Percentiles rank a stretch among this genome's conserved stretches.
These are phyloP conservation scores for Geotrichum klebahnii DNA, from an alignment of 1,139 yeast genomes.

Conservation along the genomic window DNA sequence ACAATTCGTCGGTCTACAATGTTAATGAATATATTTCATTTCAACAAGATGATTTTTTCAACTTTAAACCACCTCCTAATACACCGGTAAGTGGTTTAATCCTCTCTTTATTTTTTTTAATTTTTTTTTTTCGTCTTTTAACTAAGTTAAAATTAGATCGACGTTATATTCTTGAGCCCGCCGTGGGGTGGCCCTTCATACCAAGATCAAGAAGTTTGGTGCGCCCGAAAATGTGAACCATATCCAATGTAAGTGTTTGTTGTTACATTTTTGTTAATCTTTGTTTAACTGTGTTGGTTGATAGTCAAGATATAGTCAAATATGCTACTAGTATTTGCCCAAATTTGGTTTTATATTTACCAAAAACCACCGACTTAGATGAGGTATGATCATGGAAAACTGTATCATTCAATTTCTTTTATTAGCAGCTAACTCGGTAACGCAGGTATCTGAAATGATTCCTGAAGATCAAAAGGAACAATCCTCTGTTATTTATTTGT, in stretches of 20 bases:
- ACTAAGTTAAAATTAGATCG: constrained; percentile 32
- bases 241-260: constrained; percentile 22
- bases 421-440: not conserved
- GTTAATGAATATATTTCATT: constrained; percentile 39
- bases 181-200: constrained; percentile 97
- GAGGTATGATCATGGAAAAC: constrained; percentile 39
- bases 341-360: constrained; percentile 69
- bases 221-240: constrained; percentile 40
- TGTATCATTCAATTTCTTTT: constrained; percentile 8
- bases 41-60: constrained; percentile 54
- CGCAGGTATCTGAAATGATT: constrained; percentile 20
- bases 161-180: constrained; percentile 77
- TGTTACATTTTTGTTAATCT: not conserved
- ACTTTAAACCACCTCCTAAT: constrained; percentile 1
- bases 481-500: constrained; percentile 10
- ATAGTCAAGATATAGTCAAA: constrained; percentile 33
- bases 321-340: constrained; percentile 49
- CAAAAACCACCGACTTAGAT: constrained; percentile 59
- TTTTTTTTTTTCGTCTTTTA: not conserved
- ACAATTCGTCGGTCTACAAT: constrained; percentile 70
- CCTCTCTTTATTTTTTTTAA: too few species aligned
- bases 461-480: constrained; percentile 3
- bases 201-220: constrained; percentile 45
- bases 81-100: constrained; percentile 3
- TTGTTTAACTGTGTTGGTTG: constrained; percentile 27